A percentile compares a stretch with the other conserved stretches of the same genome.
phyloP scores from a whole-genome alignment of 805 yeast species.

The Candida sonorensis region DNA sequence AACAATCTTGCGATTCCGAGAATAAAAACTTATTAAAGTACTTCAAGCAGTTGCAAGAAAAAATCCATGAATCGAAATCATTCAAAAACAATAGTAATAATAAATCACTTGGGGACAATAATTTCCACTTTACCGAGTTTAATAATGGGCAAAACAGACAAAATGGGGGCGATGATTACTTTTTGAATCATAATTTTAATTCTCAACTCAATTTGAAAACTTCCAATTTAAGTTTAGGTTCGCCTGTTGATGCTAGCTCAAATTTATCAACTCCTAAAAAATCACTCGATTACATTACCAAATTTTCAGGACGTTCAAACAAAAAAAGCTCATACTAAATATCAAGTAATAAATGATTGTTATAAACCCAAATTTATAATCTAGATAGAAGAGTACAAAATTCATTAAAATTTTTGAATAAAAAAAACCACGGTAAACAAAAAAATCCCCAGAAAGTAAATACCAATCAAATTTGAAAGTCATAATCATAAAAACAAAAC shows the following conservation, averaged over 20 bases:
- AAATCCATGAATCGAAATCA: slow-evolving; percentile 17
- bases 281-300: slow-evolving; percentile 16
- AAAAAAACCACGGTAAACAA: too few relatives aligned
- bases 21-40: slow-evolving; percentile 33
- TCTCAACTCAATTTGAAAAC: slow-evolving; percentile 9
- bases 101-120: too few relatives aligned
- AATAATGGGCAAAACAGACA: too few relatives aligned
- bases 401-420: too few relatives aligned
- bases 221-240: slow-evolving; percentile 4
- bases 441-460: too few relatives aligned
- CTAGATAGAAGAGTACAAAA: too few relatives aligned
- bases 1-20: too few relatives aligned
- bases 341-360: neutral
- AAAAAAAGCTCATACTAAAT: slow-evolving; percentile 5
- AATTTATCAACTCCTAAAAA: slow-evolving; percentile 13
- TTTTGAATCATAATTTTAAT: slow-evolving; percentile 11
- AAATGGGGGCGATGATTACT: too few relatives aligned
- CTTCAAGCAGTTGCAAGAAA: slow-evolving; percentile 42
- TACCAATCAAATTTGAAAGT: too few relatives aligned
- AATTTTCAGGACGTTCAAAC: slow-evolving; percentile 17
- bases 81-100: too few relatives aligned
- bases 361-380: too few relatives aligned
- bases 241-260: slow-evolving; percentile 14
- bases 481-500: neutral
- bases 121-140: too few relatives aligned